Percentiles rank a stretch among this genome's conserved stretches.
Evolutionary conservation across 176 grass and related monocot species (phyloP).

Genomic region (Lolium rigidum): DNA sequence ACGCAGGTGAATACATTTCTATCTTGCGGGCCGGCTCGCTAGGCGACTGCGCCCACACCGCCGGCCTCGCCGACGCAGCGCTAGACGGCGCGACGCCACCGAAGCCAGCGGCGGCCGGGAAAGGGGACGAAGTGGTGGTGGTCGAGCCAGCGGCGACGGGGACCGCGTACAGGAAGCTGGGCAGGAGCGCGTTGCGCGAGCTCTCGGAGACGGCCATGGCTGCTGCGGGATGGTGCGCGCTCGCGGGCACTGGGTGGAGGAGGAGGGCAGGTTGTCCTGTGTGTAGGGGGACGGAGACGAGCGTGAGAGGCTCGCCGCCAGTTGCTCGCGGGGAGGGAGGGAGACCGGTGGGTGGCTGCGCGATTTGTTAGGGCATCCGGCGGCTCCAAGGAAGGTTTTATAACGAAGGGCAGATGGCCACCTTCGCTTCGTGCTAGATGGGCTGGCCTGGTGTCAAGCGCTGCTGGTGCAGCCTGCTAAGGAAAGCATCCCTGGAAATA

Average conservation of each 20-base stretch:
- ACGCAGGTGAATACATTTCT: conserved; percentile 75
- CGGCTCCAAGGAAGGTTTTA: not conserved
- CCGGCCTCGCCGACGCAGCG: not conserved
- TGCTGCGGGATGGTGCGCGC: not conserved
- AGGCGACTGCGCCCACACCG: conserved; percentile 46
- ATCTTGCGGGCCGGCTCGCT: conserved; percentile 51
- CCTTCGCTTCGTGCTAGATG: not conserved
- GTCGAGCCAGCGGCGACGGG: not conserved
- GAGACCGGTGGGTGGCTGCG: conserved; percentile 33
- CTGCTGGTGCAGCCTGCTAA: not conserved
- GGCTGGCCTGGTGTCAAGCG: not conserved
- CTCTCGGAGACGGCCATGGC: conserved; percentile 58
- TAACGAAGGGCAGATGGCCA: not conserved
- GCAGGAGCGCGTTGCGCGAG: conserved; percentile 52
- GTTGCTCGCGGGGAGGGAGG: conserved; percentile 20
- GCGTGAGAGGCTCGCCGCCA: conserved; percentile 47
- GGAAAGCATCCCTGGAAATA: not conserved
- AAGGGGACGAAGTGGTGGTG: no score
- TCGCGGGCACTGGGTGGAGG: not conserved
- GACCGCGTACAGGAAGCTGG: conserved; percentile 56
- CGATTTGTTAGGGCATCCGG: conserved; percentile 48
- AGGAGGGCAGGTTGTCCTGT: not conserved
- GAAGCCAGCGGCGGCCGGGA: not conserved
- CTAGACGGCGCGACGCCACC: not conserved
- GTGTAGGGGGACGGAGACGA: conserved; percentile 27